These are phyloP conservation scores for Adansonia grandidieri DNA, from an alignment of 441 rosid genomes.

Conservation along the genomic window DNA sequence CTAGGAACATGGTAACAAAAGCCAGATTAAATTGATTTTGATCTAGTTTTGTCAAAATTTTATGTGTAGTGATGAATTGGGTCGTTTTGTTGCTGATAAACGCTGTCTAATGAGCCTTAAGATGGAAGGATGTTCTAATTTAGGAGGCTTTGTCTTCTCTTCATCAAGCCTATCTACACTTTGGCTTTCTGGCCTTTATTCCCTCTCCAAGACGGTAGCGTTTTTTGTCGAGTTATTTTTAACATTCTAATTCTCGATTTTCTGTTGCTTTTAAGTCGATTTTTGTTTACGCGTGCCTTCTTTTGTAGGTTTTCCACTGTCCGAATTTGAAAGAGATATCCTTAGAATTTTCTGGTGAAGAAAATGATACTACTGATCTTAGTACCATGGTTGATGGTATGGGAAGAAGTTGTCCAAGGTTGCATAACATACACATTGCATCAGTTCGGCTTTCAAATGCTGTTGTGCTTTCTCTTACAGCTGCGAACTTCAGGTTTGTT, in stretches of 20 bases:
- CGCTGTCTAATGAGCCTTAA: conserved; percentile 78
- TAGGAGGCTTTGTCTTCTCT: conserved; percentile 75
- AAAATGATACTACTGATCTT: conserved; percentile 78
- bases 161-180: conserved; percentile 81
- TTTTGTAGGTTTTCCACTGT: conserved; percentile 67
- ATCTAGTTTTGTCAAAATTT: conserved; percentile 10
- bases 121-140: conserved; percentile 93
- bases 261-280: conserved; percentile 7
- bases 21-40: conserved; percentile 18
- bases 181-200: conserved; percentile 85
- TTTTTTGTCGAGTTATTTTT: not conserved
- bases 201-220: conserved; percentile 81
- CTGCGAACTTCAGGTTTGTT: conserved; percentile 78
- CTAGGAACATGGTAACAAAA: not conserved
- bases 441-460: conserved; percentile 76
- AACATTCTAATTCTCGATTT: not conserved
- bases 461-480: conserved; percentile 78
- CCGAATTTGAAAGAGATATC: conserved; percentile 84
- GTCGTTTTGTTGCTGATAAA: conserved; percentile 91
- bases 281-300: not conserved
- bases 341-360: conserved; percentile 76
- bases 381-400: conserved; percentile 61
- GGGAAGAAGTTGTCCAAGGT: conserved; percentile 71
- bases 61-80: conserved; percentile 72
- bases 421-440: conserved; percentile 87